phyloP scores from a whole-genome alignment of 129 eudicot species.

The Tanacetum coccineum region DNA sequence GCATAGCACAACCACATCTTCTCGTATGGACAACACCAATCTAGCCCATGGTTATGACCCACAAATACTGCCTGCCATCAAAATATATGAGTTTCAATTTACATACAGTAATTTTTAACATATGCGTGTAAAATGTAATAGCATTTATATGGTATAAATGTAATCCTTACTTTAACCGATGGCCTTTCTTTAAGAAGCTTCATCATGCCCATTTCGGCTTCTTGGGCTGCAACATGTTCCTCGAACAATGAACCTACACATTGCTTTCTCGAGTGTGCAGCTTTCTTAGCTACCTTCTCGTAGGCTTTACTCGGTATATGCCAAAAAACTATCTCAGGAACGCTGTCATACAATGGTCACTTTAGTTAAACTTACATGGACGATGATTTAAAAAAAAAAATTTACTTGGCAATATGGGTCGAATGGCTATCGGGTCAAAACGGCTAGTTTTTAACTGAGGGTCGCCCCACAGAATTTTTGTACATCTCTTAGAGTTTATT shows the following conservation, averaged over 20 bases:
- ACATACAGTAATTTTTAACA: neutral
- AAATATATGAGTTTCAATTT: neutral
- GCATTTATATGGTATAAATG: neutral
- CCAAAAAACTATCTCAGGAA: conserved; percentile 91
- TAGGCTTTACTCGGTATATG: conserved; percentile 92
- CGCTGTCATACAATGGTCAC: conserved; percentile 35
- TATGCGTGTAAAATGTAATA: neutral
- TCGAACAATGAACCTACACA: conserved; percentile 78
- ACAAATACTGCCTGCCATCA: conserved; percentile 79
- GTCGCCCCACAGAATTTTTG: too few relatives aligned
- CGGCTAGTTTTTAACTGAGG: too few relatives aligned
- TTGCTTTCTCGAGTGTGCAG: conserved; percentile 3
- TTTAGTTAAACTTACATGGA: conserved; percentile 10
- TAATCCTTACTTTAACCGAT: conserved; percentile 61
- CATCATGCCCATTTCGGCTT: conserved; percentile 92
- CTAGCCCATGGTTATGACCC: conserved; percentile 97
- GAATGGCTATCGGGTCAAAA: too few relatives aligned
- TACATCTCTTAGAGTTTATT: too few relatives aligned
- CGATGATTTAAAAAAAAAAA: neutral
- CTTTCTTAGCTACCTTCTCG: conserved; percentile 56
- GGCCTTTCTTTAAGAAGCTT: conserved; percentile 62
- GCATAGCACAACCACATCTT: conserved; percentile 91
- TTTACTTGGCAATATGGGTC: too few relatives aligned
- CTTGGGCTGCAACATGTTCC: conserved; percentile 81
- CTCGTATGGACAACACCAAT: conserved; percentile 93